These are phyloP conservation scores for Xylariaceae sp. DNA, from an alignment of 2,329 filamentous ascomycete genomes.

Conservation along the genomic window DNA sequence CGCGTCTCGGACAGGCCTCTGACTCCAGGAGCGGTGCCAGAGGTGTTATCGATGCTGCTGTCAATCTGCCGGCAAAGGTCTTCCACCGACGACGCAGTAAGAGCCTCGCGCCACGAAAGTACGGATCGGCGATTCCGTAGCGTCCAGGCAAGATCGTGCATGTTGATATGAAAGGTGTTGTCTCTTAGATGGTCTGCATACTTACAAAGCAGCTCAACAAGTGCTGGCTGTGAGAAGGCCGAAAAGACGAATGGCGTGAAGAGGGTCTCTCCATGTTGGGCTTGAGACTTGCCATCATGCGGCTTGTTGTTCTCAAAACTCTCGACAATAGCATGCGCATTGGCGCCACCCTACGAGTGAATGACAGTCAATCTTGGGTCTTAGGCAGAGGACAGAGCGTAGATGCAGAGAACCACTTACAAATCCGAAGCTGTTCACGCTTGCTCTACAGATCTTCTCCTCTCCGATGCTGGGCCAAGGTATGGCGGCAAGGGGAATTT, in stretches of 20 bases:
- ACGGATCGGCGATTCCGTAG: slow-evolving; percentile 1
- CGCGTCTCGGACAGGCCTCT: neutral
- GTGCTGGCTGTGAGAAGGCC: neutral
- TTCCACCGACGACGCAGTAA: neutral
- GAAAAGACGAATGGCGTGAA: slow-evolving; percentile 7
- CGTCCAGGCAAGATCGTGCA: slow-evolving; percentile 1
- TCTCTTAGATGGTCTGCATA: neutral
- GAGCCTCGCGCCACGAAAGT: neutral
- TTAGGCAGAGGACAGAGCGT: no score
- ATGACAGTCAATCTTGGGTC: no score
- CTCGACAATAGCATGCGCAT: slow-evolving; percentile 8
- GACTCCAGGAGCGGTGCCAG: neutral
- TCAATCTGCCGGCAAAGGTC: neutral
- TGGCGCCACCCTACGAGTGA: neutral
- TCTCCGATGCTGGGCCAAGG: neutral
- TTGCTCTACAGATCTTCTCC: neutral
- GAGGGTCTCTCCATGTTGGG: neutral
- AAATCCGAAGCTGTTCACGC: slow-evolving; percentile 3
- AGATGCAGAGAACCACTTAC: neutral
- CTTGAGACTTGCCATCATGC: neutral
- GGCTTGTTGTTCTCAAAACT: slow-evolving; percentile 2
- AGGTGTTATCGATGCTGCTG: neutral
- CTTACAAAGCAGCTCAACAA: neutral
- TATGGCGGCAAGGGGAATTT: neutral
- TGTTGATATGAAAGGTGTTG: neutral